These are phyloP conservation scores for Nemania abortiva DNA, from an alignment of 2,329 filamentous ascomycete species.

Conservation along the genomic window DNA sequence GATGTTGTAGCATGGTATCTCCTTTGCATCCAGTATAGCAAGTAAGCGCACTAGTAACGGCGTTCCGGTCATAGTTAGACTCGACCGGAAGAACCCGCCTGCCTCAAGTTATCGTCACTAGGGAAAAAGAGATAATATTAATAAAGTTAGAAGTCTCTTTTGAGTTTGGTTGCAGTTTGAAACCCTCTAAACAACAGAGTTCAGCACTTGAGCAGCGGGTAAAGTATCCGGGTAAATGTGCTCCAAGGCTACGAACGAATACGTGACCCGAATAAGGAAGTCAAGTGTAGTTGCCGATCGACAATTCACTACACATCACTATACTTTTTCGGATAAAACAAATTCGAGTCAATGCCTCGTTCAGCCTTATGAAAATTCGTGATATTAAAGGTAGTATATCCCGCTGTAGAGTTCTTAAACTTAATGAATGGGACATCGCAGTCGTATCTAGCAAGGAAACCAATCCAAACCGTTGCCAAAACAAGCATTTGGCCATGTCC, in stretches of 20 bases:
- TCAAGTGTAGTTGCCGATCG: not conserved
- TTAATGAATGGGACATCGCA: not conserved
- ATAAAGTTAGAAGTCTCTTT: not conserved
- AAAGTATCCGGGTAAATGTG: constrained; percentile 34
- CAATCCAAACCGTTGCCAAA: constrained; percentile 26
- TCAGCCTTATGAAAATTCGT: not conserved
- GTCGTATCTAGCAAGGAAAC: constrained; percentile 16
- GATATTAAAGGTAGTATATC: not conserved
- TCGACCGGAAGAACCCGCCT: not conserved
- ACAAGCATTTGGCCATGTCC: constrained; percentile 7
- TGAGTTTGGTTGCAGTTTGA: not conserved
- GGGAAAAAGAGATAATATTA: not conserved
- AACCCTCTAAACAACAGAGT: not conserved
- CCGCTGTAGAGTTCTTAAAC: constrained; percentile 1
- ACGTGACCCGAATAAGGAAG: not conserved
- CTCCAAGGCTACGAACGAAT: not conserved
- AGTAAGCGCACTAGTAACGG: not conserved
- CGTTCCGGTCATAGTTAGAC: not conserved
- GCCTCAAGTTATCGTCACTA: not conserved
- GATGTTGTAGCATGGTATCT: constrained; percentile 26
- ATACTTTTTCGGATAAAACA: not conserved
- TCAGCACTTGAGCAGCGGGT: constrained; percentile 15
- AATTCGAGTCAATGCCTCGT: not conserved
- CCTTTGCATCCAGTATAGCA: too few relatives aligned
- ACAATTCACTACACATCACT: not conserved